Conservation (phyloP, 2,329 filamentous ascomycete genomes). For the Ceratocystis lukuohia region DNA sequence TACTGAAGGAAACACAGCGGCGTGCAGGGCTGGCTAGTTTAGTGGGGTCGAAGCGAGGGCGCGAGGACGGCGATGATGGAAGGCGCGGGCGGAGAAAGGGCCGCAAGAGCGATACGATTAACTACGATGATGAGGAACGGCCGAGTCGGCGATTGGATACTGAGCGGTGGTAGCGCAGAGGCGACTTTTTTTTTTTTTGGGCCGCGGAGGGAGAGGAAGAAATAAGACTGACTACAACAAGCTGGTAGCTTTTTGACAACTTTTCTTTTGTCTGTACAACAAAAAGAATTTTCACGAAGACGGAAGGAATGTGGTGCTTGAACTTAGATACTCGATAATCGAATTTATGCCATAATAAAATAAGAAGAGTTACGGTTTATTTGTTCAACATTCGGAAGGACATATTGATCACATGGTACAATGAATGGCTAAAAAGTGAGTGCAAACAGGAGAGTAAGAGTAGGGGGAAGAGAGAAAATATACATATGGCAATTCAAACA, state of each 20-base stretch:
- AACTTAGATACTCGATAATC: neutral
- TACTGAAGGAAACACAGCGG: conserved; percentile 55
- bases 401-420: no score
- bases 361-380: no score
- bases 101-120: conserved; percentile 33
- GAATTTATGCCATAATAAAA: neutral
- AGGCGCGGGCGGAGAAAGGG: conserved; percentile 12
- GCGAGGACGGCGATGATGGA: conserved; percentile 33
- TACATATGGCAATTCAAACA: no score
- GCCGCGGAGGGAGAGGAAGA: neutral
- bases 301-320: neutral
- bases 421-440: no score
- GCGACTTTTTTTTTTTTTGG: neutral
- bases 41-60: conserved; percentile 36
- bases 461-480: no score
- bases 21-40: conserved; percentile 41
- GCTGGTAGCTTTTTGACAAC: no score
- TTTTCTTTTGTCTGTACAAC: neutral
- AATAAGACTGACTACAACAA: neutral
- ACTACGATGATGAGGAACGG: conserved; percentile 45
- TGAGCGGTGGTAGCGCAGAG: conserved; percentile 14
- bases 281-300: neutral
- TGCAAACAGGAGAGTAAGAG: no score
- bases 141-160: conserved; percentile 40
- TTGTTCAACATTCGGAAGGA: no score